phyloP scores from a whole-genome alignment of 2,329 filamentous ascomycete genomes.

The Aspergillus hortae region DNA sequence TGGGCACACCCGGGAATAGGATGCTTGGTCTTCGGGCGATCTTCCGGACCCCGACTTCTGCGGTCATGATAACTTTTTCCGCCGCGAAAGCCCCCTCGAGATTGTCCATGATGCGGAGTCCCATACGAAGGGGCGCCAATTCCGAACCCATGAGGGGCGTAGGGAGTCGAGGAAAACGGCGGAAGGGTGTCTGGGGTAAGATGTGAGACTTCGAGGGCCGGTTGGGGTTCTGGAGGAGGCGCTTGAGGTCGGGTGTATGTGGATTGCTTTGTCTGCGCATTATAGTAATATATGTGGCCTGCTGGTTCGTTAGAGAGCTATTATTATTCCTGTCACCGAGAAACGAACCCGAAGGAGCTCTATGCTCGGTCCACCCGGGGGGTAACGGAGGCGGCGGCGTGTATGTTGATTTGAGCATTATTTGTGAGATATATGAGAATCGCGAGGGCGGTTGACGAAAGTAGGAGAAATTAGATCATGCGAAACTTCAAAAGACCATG shows the following conservation, averaged over 20 bases:
- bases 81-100: constrained; percentile 46
- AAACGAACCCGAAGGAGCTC: constrained; percentile 67
- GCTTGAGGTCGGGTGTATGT: constrained; percentile 75
- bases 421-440: constrained; percentile 1
- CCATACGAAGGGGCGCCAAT: constrained; percentile 12
- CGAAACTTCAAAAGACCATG: too few relatives aligned
- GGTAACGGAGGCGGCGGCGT: constrained; percentile 65
- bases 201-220: constrained; percentile 39
- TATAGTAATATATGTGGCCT: constrained; percentile 87
- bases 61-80: constrained; percentile 57
- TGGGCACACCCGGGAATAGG: constrained; percentile 76
- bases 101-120: constrained; percentile 33
- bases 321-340: not conserved
- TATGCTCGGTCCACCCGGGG: constrained; percentile 89
- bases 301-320: constrained; percentile 16
- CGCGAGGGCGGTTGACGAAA: not conserved
- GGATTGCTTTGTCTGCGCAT: constrained; percentile 75
- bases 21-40: constrained; percentile 77
- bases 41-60: constrained; percentile 65
- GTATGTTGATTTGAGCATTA: constrained; percentile 77
- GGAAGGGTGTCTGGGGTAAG: constrained; percentile 33
- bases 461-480: too few relatives aligned
- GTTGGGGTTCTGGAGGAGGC: constrained; percentile 19
- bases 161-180: constrained; percentile 36
- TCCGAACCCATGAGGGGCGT: constrained; percentile 24